Evolutionary conservation across 2,329 filamentous ascomycete species (phyloP).

Genomic region (Fusarium lateritium): DNA sequence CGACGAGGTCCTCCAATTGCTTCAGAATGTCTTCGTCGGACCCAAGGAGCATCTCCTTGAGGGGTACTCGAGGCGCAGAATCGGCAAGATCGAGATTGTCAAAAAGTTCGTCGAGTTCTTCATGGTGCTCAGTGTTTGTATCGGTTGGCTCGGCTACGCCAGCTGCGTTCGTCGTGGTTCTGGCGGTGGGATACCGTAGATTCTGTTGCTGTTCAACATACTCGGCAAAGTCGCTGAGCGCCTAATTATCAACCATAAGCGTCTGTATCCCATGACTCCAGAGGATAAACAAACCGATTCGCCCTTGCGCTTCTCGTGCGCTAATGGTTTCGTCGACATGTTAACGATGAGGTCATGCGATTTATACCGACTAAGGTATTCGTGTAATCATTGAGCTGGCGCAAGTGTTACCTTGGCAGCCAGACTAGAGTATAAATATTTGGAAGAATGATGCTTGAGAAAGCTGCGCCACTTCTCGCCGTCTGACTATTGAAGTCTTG

Average conservation of each 20-base stretch:
- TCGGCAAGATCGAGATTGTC: constrained; percentile 89
- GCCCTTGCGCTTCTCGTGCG: constrained; percentile 86
- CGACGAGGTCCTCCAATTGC: constrained; percentile 76
- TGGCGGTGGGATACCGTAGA: constrained; percentile 70
- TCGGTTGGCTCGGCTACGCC: constrained; percentile 51
- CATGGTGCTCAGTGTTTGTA: constrained; percentile 68
- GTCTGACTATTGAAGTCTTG: constrained; percentile 41
- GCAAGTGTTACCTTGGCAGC: neutral
- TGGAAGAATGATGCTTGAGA: constrained; percentile 5
- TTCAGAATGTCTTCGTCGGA: constrained; percentile 72
- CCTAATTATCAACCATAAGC: constrained; percentile 59
- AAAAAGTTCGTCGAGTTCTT: constrained; percentile 93
- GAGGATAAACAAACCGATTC: constrained; percentile 75
- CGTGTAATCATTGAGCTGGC: constrained; percentile 48
- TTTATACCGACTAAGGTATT: constrained; percentile 45
- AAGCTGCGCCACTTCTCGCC: constrained; percentile 43
- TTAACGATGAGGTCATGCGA: constrained; percentile 48
- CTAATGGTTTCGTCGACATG: constrained; percentile 75
- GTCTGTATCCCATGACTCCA: neutral
- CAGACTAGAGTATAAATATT: constrained; percentile 25
- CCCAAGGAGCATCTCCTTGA: constrained; percentile 83
- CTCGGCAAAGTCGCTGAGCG: constrained; percentile 95
- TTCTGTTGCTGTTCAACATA: constrained; percentile 97
- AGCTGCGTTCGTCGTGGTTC: constrained; percentile 49
- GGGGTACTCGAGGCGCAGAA: constrained; percentile 73